Evolutionary conservation across 2,329 filamentous ascomycete species (phyloP), one percentile per base, ranked within the genome.

Genomic region (Allantophomopsis cytisporea): DNA sequence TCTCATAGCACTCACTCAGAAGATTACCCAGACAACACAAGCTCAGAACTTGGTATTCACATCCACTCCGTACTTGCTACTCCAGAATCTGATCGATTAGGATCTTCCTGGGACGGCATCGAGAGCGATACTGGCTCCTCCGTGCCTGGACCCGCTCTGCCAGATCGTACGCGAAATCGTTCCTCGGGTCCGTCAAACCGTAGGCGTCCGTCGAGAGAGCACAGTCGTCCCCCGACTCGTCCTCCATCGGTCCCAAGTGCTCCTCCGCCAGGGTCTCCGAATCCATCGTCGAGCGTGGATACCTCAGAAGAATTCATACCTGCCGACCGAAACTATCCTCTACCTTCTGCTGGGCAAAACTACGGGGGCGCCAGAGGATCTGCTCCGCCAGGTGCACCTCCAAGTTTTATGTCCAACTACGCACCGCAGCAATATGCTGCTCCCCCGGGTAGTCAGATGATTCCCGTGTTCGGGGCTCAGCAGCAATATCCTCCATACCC

Each of bases 221-320:
- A 28, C 23, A 28, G 23, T 31, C 47, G 50, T 39, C 48, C 53
- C 28, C 42, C 14, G 12, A 28, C 23, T 28, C 23, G 23, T 28
- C 35, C 47, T 47, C 31, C 48, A 42, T 36, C 61, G 56, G 44
- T 61, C 57, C 41, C 57, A 55, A 45, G 63, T 54, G 46, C 62
- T 52, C 52, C 58, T 47, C 64, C 47, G 60, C 59, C 63, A 56
- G 42, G 60, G 43, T 58, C 58, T 49, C 69, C 71, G 47, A 63
- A 64, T 45, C 65, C 68, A 47, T 64, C 73, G 40, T 72, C 74
- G 63, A 82, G 70, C 56, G 66, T 72, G 63, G 80, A 82, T 55
- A 71, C 71, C 30, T 66, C 66, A 15, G 76, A 83, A 17, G 76
- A 83, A n/a, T 79, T 70, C 54, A 59, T 62, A 45, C 57, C 51